A percentile compares a stretch with the other conserved stretches of the same genome.
Evolutionary conservation across 2,329 filamentous ascomycete species (phyloP).

Genomic region (Aspergillus fumigatiaffinis): DNA sequence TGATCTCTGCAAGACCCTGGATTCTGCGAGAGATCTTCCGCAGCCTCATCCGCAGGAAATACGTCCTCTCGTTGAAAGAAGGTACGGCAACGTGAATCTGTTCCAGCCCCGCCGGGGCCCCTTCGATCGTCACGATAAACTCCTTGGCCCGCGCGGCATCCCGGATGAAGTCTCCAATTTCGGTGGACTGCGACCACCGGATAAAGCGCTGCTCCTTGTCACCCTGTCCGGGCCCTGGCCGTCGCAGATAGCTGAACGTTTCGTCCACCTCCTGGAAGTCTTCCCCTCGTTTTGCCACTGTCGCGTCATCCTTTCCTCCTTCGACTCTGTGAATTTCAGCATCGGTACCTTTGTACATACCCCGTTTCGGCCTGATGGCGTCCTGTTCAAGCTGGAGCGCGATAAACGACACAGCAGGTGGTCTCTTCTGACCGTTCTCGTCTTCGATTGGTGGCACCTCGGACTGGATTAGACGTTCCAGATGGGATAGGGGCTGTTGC

Average conservation of each 20-base stretch:
- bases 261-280: slow-evolving; percentile 56
- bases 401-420: slow-evolving; percentile 72
- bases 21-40: slow-evolving; percentile 68
- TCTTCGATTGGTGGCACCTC: slow-evolving; percentile 68
- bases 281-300: slow-evolving; percentile 39
- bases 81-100: slow-evolving; percentile 73
- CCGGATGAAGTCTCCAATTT: slow-evolving; percentile 90
- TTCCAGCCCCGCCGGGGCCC: slow-evolving; percentile 58
- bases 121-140: slow-evolving; percentile 80
- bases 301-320: slow-evolving; percentile 17
- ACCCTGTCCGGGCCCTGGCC: slow-evolving; percentile 13
- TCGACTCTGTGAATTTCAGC: slow-evolving; percentile 40
- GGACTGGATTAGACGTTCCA: slow-evolving; percentile 83
- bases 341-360: slow-evolving; percentile 30
- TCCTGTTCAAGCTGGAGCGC: slow-evolving; percentile 70
- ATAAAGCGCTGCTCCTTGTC: slow-evolving; percentile 58
- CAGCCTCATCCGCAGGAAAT: slow-evolving; percentile 75
- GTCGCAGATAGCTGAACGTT: slow-evolving; percentile 67
- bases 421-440: slow-evolving; percentile 61
- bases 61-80: slow-evolving; percentile 84
- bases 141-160: slow-evolving; percentile 81
- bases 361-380: slow-evolving; percentile 42
- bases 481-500: slow-evolving; percentile 84
- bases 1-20: slow-evolving; percentile 65
- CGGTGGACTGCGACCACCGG: slow-evolving; percentile 81